phyloP scores from a whole-genome alignment of 2,329 filamentous ascomycete genomes.

The Cercospora sp. region DNA sequence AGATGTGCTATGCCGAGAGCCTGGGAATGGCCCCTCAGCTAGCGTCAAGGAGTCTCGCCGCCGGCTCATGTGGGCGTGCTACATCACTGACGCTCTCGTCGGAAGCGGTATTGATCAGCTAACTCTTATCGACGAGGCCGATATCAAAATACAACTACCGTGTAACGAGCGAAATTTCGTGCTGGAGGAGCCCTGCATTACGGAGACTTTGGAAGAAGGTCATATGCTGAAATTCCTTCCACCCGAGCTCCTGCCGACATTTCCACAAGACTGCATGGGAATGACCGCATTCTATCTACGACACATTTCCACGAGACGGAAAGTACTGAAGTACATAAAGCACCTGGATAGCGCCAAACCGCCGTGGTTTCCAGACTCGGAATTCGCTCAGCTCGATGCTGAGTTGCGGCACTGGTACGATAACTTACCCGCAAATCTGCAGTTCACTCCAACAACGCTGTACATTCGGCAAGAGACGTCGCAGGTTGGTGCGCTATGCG shows the following conservation, averaged over 20 bases:
- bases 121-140: constrained; percentile 30
- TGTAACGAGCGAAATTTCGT: constrained; percentile 32
- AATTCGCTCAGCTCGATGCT: constrained; percentile 30
- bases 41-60: constrained; percentile 33
- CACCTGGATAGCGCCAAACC: constrained; percentile 29
- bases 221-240: constrained; percentile 30
- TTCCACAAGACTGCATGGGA: constrained; percentile 31
- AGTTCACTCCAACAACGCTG: constrained; percentile 30
- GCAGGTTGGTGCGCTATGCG: constrained; percentile 29
- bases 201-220: constrained; percentile 29
- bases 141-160: constrained; percentile 33
- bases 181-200: constrained; percentile 31
- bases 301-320: constrained; percentile 29
- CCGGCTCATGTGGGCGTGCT: constrained; percentile 33
- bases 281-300: constrained; percentile 32
- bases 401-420: constrained; percentile 30
- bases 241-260: constrained; percentile 25
- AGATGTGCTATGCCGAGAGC: constrained; percentile 29
- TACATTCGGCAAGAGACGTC: constrained; percentile 33
- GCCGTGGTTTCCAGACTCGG: constrained; percentile 30
- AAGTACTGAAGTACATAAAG: constrained; percentile 32
- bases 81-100: constrained; percentile 30
- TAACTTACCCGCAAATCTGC: constrained; percentile 30
- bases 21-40: constrained; percentile 26
- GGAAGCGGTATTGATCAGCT: constrained; percentile 32